Evolutionary conservation across 768 basidiomycete genomes (phyloP).

Genomic region (Kwoniella europaea): DNA sequence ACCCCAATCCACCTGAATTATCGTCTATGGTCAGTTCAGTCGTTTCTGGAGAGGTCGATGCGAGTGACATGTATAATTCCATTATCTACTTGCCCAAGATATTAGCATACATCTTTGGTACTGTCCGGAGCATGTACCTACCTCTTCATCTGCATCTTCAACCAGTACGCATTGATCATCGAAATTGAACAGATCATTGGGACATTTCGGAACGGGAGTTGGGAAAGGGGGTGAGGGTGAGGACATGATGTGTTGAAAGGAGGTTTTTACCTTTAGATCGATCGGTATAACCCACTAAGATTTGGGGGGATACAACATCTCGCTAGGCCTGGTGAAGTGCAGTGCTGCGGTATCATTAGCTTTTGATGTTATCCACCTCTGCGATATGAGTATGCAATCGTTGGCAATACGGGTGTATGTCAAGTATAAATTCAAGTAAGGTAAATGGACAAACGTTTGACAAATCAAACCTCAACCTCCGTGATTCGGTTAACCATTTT

Average conservation of each 20-base stretch:
- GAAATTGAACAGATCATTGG: conserved; percentile 46
- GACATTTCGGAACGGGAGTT: conserved; percentile 24
- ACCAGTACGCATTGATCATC: conserved; percentile 30
- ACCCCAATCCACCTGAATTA: conserved; percentile 46
- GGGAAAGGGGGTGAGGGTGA: neutral
- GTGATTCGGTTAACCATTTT: too few species aligned
- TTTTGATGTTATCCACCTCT: too few species aligned
- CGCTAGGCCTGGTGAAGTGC: too few species aligned
- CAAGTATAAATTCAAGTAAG: too few species aligned
- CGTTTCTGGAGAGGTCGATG: conserved; percentile 26
- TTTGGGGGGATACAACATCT: too few species aligned
- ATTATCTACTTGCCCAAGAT: conserved; percentile 34
- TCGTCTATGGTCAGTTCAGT: neutral
- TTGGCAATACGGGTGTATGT: too few species aligned
- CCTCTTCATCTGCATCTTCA: conserved; percentile 55
- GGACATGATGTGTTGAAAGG: neutral
- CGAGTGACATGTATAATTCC: conserved; percentile 52
- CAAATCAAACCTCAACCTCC: too few species aligned
- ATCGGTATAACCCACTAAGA: too few species aligned
- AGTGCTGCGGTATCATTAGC: too few species aligned
- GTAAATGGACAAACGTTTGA: too few species aligned
- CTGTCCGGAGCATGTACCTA: conserved; percentile 16
- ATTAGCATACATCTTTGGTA: neutral
- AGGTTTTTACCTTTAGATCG: neutral
- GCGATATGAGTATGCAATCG: too few species aligned